Evolutionary conservation across 768 basidiomycete genomes (phyloP), one percentile per base, ranked within the genome.

Genomic region (Chalciporus sphaerocephalus): DNA sequence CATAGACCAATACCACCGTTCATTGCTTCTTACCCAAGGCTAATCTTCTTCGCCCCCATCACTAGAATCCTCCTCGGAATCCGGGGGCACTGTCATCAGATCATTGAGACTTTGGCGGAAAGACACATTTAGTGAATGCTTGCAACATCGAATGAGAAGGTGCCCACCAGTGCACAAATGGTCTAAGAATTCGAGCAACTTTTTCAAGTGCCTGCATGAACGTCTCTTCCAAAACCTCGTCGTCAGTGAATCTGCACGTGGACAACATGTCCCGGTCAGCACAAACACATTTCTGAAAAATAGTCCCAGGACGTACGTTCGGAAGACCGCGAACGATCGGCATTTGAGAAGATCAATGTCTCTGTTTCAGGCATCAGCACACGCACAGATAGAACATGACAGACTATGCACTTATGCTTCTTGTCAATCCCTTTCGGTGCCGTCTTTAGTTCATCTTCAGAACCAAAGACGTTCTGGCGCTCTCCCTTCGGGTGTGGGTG

Each of bases 311-410:
- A 49, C 60, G 12, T 50, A 88, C 89, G 62, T 61, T 52, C 83
- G 75, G 0, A 75, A 61, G 2, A 94, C 89, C 2, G 76, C 83
- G 25, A 91, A 80, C 15, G 83, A 82, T 20, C 92, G 80, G 49
- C 88, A 85, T 65, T 89, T 90, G 50, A 99, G 69, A 40, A 98
- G 68, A 62, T 95, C 94, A 53, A 99, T 97, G 60, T 97, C 92
- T 64, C 85, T 88, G 48, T 36, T 40, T 15, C 28, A 38, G 22
- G 25, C 44, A 17, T 22, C 21, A 8, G 47, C 38, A 30, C 21
- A 39, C 30, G 17, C 28, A 38, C 21, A 25, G 12, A 16, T 16
- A 22, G 12, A 35, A 40, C 13, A 38, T 22, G 16, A 18, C 22
- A 18, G 37, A 25, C 42, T 9, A 56, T 74, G 15, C 44, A 89